Conservation (phyloP, 1,284 basidiomycete species). For the Ustilago sp. region DNA sequence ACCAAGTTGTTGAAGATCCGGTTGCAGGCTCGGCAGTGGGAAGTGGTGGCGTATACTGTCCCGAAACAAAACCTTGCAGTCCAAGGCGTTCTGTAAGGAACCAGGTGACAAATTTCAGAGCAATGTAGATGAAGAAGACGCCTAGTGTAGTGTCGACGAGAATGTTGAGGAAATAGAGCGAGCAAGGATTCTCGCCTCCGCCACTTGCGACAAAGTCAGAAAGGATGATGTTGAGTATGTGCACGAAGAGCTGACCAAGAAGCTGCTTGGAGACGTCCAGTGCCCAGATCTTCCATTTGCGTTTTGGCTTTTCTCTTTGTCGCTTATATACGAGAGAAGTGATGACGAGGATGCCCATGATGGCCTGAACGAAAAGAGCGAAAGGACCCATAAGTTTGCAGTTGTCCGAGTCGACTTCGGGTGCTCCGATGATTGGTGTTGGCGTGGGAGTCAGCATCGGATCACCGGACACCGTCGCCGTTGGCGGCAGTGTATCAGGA, state of each 20-base stretch:
- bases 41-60: constrained; percentile 75
- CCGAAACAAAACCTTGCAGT: constrained; percentile 83
- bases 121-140: constrained; percentile 84
- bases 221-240: constrained; percentile 83
- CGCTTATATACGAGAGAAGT: constrained; percentile 87
- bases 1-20: constrained; percentile 3
- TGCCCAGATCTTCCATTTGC: constrained; percentile 90
- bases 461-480: constrained; percentile 14
- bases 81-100: constrained; percentile 77
- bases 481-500: constrained; percentile 17
- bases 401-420: constrained; percentile 56
- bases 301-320: constrained; percentile 83
- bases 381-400: constrained; percentile 63
- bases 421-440: constrained; percentile 28
- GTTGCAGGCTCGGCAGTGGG: constrained; percentile 18
- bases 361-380: constrained; percentile 75
- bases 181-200: constrained; percentile 62
- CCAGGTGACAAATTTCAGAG: constrained; percentile 79
- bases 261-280: constrained; percentile 77
- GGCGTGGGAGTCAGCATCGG: constrained; percentile 23
- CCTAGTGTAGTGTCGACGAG: constrained; percentile 93
- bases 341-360: constrained; percentile 88
- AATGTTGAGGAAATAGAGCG: constrained; percentile 89
- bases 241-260: constrained; percentile 89
- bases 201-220: constrained; percentile 54